phyloP scores from a whole-genome alignment of 208 protist species.

The Zelonia costaricensis region DNA sequence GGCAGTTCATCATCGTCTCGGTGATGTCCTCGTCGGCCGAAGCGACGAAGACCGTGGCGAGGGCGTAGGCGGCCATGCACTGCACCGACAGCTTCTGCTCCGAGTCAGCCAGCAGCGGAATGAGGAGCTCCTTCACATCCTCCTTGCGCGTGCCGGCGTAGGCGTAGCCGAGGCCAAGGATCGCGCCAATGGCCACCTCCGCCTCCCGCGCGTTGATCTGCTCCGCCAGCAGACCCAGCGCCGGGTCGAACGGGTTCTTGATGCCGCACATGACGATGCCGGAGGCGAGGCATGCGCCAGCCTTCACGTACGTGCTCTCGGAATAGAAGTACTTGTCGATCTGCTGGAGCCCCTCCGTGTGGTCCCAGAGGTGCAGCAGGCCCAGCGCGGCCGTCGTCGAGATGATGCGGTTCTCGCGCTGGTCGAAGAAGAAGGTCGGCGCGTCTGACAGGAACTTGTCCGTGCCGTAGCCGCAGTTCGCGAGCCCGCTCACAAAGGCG shows the following conservation, averaged over 20 bases:
- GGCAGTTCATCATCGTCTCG: constrained; percentile 90
- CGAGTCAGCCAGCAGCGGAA: constrained; percentile 93
- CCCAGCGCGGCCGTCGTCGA: constrained; percentile 96
- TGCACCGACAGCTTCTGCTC: constrained; percentile 93
- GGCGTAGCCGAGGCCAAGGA: constrained; percentile 97
- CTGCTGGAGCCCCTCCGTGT: constrained; percentile 95
- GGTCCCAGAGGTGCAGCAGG: constrained; percentile 98
- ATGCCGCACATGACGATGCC: constrained; percentile 90
- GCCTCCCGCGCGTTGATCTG: constrained; percentile 65
- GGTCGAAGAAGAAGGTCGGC: constrained; percentile 94
- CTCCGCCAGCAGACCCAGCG: constrained; percentile 92
- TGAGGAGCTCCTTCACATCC: constrained; percentile 95
- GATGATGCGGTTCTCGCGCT: constrained; percentile 97
- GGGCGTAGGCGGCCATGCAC: constrained; percentile 93
- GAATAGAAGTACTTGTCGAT: constrained; percentile 97
- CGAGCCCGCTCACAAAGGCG: constrained; percentile 97
- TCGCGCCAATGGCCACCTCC: constrained; percentile 88
- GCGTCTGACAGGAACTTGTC: constrained; percentile 96
- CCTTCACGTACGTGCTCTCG: constrained; percentile 95
- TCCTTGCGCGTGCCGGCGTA: constrained; percentile 95
- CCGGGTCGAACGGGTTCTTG: constrained; percentile 94
- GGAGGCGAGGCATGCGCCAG: constrained; percentile 95
- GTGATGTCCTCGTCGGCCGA: constrained; percentile 95
- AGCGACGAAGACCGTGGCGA: constrained; percentile 98
- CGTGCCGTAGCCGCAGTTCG: constrained; percentile 96